phyloP scores from a whole-genome alignment of 202 grass and related monocot genomes.

The Carex arenaria region DNA sequence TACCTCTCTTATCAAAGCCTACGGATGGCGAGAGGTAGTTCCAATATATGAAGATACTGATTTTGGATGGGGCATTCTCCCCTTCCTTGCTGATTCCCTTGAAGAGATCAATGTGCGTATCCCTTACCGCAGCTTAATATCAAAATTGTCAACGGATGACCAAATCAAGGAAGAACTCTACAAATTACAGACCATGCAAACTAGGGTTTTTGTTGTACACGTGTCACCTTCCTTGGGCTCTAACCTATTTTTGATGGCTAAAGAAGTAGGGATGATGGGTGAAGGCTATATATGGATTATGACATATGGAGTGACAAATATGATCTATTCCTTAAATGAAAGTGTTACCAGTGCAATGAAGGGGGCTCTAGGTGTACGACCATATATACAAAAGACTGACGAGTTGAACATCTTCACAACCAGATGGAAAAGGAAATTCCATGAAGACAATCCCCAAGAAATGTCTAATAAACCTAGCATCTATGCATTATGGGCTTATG shows the following conservation, averaged over 20 bases:
- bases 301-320: not conserved
- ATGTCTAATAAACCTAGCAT: slow-evolving; percentile 4
- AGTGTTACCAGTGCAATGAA: slow-evolving; percentile 35
- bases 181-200: slow-evolving; percentile 22
- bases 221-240: slow-evolving; percentile 23
- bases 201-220: slow-evolving; percentile 42
- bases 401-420: slow-evolving; percentile 31
- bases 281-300: slow-evolving; percentile 20
- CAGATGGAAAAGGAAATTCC: slow-evolving; percentile 53
- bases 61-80: slow-evolving; percentile 32
- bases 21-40: slow-evolving; percentile 24
- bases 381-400: slow-evolving; percentile 29
- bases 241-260: slow-evolving; percentile 12
- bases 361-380: slow-evolving; percentile 39
- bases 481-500: slow-evolving; percentile 45
- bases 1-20: slow-evolving; percentile 28
- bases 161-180: slow-evolving; percentile 24
- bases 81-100: slow-evolving; percentile 21
- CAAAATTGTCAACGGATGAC: slow-evolving; percentile 10
- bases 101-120: not conserved
- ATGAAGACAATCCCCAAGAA: slow-evolving; percentile 17
- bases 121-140: slow-evolving; percentile 15
- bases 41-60: slow-evolving; percentile 36
- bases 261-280: slow-evolving; percentile 3
- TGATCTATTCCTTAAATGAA: not conserved